Evolutionary conservation across 441 rosid species (phyloP), one percentile per base, ranked within the genome.

Genomic region (Geranium incanum): DNA sequence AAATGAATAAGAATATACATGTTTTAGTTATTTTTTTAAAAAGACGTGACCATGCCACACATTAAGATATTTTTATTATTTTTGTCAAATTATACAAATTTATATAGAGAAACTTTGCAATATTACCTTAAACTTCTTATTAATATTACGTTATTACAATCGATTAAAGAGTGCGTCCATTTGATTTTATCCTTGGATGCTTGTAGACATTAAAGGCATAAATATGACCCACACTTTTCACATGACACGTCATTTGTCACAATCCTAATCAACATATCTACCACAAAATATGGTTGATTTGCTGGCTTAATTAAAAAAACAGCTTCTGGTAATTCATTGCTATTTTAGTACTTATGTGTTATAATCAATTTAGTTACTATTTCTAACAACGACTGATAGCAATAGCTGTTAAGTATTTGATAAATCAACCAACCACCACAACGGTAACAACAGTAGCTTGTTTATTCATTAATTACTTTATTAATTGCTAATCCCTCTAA

Each of bases 341-440:
- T 13, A 48, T 43, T 43, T 43, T 5, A 48, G 57, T 4, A 48
- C 3, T 48, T 48, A 48, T 60, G 36, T 11, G 36, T 60, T 60
- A 60, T 60, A 60, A 60, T 60, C 33, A 60, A 60, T 21, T 60
- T 60, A 60, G 21, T 60, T 60, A 60, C 66, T 18, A 19, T 8
- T 60, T 11, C n/a, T 60, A 60, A 60, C 66, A 60, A 21, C 66
- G 33, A 60, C 66, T 60, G 3, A 15, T 48, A 48, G 57, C 57
- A 1, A 5, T 48, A 48, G 57, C 57, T 48, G 57, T 48, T 12
- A 13, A 48, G 57, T 48, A 60, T 19, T 60, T 60, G 66, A 60
- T 33, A 60, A 60, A 60, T 11, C 66, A 60, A 21, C 66, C 36
- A 60, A 48, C 66, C 66, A 8, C 6, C 9, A 21, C 33, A 21